Evolutionary conservation across 2,329 filamentous ascomycete species (phyloP), one percentile per base, ranked within the genome.

Genomic region (Parasarocladium wereldwijsianum): DNA sequence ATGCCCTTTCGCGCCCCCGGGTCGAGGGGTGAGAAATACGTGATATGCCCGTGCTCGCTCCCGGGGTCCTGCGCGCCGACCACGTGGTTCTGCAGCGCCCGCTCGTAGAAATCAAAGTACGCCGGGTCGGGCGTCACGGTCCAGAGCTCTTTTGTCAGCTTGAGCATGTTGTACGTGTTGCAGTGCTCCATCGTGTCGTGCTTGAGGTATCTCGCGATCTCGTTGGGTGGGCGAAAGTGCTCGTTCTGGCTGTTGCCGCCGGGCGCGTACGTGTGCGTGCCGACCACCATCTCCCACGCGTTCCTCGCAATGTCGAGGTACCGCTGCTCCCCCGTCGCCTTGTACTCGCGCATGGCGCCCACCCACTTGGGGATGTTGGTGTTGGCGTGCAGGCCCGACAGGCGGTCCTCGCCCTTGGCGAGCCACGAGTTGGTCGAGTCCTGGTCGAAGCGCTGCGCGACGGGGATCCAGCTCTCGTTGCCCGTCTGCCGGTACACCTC

Each of bases 111-210:
- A 43, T 68, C 63, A 36, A 68, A 65, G 42, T 66, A 66, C 2
- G 31, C 36, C 2, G 46, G 43, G 7, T 28, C 27, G 0, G 61
- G 60, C 17, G 61, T 48, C 18, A 57, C 43, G 2, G 51, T 43
- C 57, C 58, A 69, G 4, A 69, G 50, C 32, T 67, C 62, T 1
- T 62, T 53, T 0, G 64, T 66, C 20, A 69, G 44, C 40, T 67
- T 67, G 26, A 68, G 57, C 64, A 68, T 69, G 38, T 69, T 69
- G 41, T 67, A 66, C 1, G 60, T 62, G 42, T 68, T 67, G 45
- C 64, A 68, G 2, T 54, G 54, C 43, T 69, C 64, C 25, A 53
- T 56, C 0, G 63, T 66, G 39, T 69, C 64, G 0, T 45, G 39
- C 4, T 43, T 44, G 8, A 69, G 46, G 30, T 54, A 58, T 3